phyloP scores from a whole-genome alignment of 768 basidiomycete genomes.

The Tephrocybe rancida region DNA sequence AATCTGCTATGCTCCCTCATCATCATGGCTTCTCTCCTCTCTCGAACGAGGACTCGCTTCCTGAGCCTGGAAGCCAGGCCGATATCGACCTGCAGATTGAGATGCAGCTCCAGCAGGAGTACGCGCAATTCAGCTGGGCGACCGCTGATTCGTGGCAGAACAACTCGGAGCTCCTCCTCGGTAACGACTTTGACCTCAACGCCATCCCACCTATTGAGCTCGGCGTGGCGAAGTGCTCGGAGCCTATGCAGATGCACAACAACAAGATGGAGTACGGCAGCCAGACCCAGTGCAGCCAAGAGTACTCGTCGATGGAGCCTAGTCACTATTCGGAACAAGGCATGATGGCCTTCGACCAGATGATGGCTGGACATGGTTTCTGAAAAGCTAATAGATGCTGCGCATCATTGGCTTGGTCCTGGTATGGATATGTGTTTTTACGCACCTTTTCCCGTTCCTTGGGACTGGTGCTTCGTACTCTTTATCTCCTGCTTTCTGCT shows the following conservation, averaged over 20 bases:
- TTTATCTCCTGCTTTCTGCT: slow-evolving; percentile 1
- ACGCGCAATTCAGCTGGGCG: slow-evolving; percentile 39
- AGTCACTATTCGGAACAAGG: slow-evolving; percentile 24
- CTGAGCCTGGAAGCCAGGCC: slow-evolving; percentile 32
- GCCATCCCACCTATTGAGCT: slow-evolving; percentile 69
- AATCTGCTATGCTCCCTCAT: slow-evolving; percentile 29
- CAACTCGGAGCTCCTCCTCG: slow-evolving; percentile 39
- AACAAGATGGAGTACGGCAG: slow-evolving; percentile 17
- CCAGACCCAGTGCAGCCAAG: slow-evolving; percentile 31
- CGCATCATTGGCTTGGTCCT: slow-evolving; percentile 33
- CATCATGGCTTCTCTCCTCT: slow-evolving; percentile 29
- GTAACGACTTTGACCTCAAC: slow-evolving; percentile 68
- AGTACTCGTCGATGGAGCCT: slow-evolving; percentile 31
- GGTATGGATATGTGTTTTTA: slow-evolving; percentile 32
- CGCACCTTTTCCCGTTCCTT: slow-evolving; percentile 13
- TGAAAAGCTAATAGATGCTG: slow-evolving; percentile 33
- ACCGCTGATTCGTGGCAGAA: slow-evolving; percentile 31
- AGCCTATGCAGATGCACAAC: slow-evolving; percentile 24
- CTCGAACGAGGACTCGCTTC: slow-evolving; percentile 19
- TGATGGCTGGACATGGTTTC: slow-evolving; percentile 37
- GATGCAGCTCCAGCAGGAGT: slow-evolving; percentile 41
- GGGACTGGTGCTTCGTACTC: neutral
- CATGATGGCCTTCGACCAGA: slow-evolving; percentile 42
- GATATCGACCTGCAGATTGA: slow-evolving; percentile 40
- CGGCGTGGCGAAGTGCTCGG: slow-evolving; percentile 48